Percentiles rank a stretch among this genome's conserved stretches.
These are phyloP conservation scores for Colletotrichum orchidophilum DNA, from an alignment of 2,329 filamentous ascomycete genomes.

Conservation along the genomic window DNA sequence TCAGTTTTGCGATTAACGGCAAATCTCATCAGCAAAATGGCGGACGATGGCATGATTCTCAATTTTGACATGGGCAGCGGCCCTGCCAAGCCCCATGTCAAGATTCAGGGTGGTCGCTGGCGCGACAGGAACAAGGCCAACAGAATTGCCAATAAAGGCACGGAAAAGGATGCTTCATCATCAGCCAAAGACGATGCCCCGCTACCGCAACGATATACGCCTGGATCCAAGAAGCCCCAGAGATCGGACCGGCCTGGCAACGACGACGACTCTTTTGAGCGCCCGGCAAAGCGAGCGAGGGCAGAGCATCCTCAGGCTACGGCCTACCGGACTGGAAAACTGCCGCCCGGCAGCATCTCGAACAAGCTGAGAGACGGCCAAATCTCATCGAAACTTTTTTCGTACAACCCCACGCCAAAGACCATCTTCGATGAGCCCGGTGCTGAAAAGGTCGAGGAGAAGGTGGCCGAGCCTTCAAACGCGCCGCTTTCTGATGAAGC, in stretches of 20 bases:
- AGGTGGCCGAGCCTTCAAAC: constrained; percentile 81
- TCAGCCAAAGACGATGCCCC: constrained; percentile 36
- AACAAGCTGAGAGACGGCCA: constrained; percentile 51
- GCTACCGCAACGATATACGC: constrained; percentile 20
- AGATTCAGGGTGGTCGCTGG: constrained; percentile 93
- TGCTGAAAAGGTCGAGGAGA: constrained; percentile 50
- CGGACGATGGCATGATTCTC: constrained; percentile 92
- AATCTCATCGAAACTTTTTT: constrained; percentile 91
- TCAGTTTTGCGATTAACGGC: constrained; percentile 13
- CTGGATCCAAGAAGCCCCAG: constrained; percentile 25
- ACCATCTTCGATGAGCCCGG: constrained; percentile 65
- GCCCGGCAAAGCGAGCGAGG: constrained; percentile 58
- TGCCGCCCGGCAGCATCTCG: constrained; percentile 46
- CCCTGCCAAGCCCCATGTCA: constrained; percentile 68
- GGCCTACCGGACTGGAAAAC: constrained; percentile 47
- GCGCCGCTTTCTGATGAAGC: constrained; percentile 86
- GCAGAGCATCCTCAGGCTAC: constrained; percentile 41
- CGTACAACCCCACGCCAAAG: constrained; percentile 82
- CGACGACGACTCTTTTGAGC: constrained; percentile 40
- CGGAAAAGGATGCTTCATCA: constrained; percentile 41
- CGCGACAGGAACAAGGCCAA: constrained; percentile 86
- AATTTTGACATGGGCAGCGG: constrained; percentile 85
- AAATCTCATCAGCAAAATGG: constrained; percentile 65
- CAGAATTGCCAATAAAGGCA: constrained; percentile 58
- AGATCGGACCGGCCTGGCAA: constrained; percentile 39